These are phyloP conservation scores for Eimeria maxima DNA, from an alignment of 169 alveolate genomes.

Conservation along the genomic window DNA sequence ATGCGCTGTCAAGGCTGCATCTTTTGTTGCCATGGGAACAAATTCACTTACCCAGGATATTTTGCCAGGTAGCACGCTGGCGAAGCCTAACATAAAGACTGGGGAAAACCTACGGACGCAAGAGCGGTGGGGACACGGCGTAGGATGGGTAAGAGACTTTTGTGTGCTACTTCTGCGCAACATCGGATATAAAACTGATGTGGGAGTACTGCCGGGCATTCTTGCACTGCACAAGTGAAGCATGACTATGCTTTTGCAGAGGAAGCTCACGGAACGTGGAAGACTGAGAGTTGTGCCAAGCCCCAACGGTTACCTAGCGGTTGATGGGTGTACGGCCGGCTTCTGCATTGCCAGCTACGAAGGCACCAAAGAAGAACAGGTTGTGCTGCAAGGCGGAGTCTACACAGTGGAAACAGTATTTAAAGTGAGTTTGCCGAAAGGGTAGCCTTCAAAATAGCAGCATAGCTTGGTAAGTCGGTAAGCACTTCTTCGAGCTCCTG, in stretches of 20 bases:
- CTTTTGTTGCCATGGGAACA: conserved; percentile 59
- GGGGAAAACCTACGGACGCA: background rate
- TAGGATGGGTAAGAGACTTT: conserved; percentile 49
- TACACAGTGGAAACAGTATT: conserved; percentile 56
- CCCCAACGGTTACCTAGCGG: conserved; percentile 38
- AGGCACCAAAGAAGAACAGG: conserved; percentile 76
- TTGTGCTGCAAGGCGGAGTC: conserved; percentile 25
- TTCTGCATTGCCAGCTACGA: conserved; percentile 83
- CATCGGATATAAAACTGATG: background rate
- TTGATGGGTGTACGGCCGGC: conserved; percentile 75
- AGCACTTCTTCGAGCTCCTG: background rate
- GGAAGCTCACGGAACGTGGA: conserved; percentile 76
- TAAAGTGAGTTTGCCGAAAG: conserved; percentile 11
- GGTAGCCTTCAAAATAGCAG: background rate
- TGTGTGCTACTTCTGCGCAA: background rate
- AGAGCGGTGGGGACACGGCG: conserved; percentile 33
- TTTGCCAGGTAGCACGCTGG: background rate
- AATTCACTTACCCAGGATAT: background rate
- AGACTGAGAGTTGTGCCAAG: conserved; percentile 1
- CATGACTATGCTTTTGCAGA: background rate
- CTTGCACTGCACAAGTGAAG: background rate
- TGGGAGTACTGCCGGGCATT: background rate
- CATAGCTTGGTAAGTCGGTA: background rate
- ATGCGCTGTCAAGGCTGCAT: conserved; percentile 24
- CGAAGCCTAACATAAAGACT: background rate